Conservation (phyloP, 495 filamentous ascomycete species). For the Hypoxylon fragiforme region DNA sequence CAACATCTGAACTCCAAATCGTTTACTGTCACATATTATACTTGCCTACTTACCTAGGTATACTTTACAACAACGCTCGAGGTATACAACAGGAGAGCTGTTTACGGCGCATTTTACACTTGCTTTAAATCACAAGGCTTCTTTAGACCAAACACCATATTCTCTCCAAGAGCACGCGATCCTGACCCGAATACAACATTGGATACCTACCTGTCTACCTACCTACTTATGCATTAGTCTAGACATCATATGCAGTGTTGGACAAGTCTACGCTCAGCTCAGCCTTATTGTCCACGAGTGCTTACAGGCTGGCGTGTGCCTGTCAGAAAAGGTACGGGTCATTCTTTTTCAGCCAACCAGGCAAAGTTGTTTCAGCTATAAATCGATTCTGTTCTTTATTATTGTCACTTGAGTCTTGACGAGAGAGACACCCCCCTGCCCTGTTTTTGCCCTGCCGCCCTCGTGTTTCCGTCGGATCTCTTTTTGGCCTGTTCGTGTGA, state of each 20-base stretch:
- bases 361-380: constrained; percentile 28
- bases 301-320: constrained; percentile 14
- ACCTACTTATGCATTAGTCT: background rate
- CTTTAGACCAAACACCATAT: background rate
- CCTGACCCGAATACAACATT: constrained; percentile 14
- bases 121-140: constrained; percentile 8
- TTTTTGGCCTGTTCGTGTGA: constrained; percentile 24
- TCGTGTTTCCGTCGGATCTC: constrained; percentile 21
- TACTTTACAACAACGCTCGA: constrained; percentile 3
- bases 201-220: constrained; percentile 11
- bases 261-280: constrained; percentile 24
- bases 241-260: constrained; percentile 24
- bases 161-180: constrained; percentile 20
- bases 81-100: background rate
- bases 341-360: constrained; percentile 18
- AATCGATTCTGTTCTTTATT: constrained; percentile 8
- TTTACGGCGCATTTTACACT: constrained; percentile 19
- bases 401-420: too few species aligned
- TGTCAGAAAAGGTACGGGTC: constrained; percentile 26
- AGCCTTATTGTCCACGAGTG: constrained; percentile 31
- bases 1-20: too few species aligned
- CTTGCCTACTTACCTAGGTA: background rate
- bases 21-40: background rate
- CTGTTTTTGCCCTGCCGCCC: constrained; percentile 19
- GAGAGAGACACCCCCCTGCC: too few species aligned